A percentile compares a stretch with the other conserved stretches of the same genome.
phyloP scores from a whole-genome alignment of 2,329 filamentous ascomycete genomes.

The Incumbomyces lentus region DNA sequence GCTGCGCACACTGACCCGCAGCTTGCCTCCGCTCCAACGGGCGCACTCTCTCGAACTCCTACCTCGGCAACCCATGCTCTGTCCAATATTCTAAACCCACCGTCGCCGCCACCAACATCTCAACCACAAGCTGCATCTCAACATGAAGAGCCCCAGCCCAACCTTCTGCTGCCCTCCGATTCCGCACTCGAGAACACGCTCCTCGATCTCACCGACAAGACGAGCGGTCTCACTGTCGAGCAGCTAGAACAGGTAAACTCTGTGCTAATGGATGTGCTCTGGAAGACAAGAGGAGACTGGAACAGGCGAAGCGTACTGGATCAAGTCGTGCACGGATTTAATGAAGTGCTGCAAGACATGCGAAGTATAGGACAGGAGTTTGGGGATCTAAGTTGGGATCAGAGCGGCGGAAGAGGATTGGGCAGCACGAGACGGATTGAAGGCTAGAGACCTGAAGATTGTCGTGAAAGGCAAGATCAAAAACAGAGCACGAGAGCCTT shows the following conservation, averaged over 20 bases:
- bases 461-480: too few species aligned
- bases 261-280: slow-evolving; percentile 80
- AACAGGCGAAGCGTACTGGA: slow-evolving; percentile 66
- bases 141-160: slow-evolving; percentile 26
- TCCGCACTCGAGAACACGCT: slow-evolving; percentile 49
- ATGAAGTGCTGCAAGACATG: slow-evolving; percentile 51
- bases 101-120: slow-evolving; percentile 6
- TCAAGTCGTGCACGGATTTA: slow-evolving; percentile 59
- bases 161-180: slow-evolving; percentile 35
- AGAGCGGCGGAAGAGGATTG: not conserved
- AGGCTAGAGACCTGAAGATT: not conserved
- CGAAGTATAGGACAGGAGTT: slow-evolving; percentile 13
- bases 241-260: slow-evolving; percentile 91
- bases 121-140: slow-evolving; percentile 5
- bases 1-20: not conserved
- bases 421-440: slow-evolving; percentile 1
- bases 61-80: slow-evolving; percentile 9
- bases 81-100: slow-evolving; percentile 18
- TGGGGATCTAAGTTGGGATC: slow-evolving; percentile 14
- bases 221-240: slow-evolving; percentile 74
- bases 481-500: too few species aligned
- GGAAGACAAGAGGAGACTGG: slow-evolving; percentile 68
- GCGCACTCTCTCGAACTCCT: not conserved
- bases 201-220: slow-evolving; percentile 52
- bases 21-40: not conserved